A percentile compares a stretch with the other conserved stretches of the same genome.
These are phyloP conservation scores for Boletellus ananiceps DNA, from an alignment of 768 basidiomycete genomes.

Conservation along the genomic window DNA sequence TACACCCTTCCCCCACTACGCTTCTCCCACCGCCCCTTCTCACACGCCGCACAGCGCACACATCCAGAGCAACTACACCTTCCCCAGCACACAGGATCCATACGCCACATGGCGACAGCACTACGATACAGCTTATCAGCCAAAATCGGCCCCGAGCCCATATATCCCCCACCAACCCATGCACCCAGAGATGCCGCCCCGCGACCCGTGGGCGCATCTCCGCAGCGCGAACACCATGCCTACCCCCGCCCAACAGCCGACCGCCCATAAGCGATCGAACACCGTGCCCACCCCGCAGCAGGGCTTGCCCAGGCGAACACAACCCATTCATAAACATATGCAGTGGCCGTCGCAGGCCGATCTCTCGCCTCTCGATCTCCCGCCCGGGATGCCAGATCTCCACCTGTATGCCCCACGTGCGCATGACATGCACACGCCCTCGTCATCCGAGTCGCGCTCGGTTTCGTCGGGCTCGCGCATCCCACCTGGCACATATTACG, in stretches of 20 bases:
- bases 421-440: slow-evolving; percentile 22
- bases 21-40: background rate
- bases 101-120: slow-evolving; percentile 6
- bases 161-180: slow-evolving; percentile 26
- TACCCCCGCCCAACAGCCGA: background rate
- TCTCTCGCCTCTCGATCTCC: slow-evolving; percentile 18
- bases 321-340: slow-evolving; percentile 1
- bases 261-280: background rate
- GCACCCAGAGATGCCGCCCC: slow-evolving; percentile 7
- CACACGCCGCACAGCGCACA: background rate
- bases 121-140: slow-evolving; percentile 8
- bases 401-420: slow-evolving; percentile 12
- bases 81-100: slow-evolving; percentile 16
- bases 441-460: slow-evolving; percentile 22
- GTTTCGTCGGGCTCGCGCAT: slow-evolving; percentile 9
- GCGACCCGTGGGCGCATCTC: slow-evolving; percentile 5
- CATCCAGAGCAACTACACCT: slow-evolving; percentile 1
- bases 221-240: slow-evolving; percentile 7
- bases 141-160: slow-evolving; percentile 25
- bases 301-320: background rate
- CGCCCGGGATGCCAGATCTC: slow-evolving; percentile 17
- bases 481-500: slow-evolving; percentile 12
- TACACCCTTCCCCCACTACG: slow-evolving; percentile 2
- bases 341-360: slow-evolving; percentile 19
- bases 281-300: no score